Base-by-base conservation (phyloP, 108 stramenopile genomes). In the Nannochloropsis salina region DNA sequence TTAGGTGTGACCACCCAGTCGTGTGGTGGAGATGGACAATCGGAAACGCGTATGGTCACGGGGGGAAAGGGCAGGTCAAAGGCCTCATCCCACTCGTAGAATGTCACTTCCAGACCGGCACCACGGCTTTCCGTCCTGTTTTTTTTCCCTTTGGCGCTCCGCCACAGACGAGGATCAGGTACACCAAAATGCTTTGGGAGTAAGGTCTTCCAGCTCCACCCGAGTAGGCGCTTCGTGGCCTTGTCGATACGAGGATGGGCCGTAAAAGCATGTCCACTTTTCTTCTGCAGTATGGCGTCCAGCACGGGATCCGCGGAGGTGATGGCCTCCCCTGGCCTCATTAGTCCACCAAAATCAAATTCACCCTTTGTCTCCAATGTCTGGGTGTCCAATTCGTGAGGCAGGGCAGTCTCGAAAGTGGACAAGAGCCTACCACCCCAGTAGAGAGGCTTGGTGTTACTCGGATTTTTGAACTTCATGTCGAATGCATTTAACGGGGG, bases 221-320 rank as follows among this genome's bases (percentile, higher is more conserved):
- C 61, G 1, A 74, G 20, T n/a, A 74, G n/a, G 61, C 61, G 61
- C 20, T 74, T 74, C 61, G 61, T 74, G 20, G 61, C 61, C n/a
- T n/a, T 15, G n/a, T 74, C 61, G 20, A 74, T n/a, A 15, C 61
- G 61, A 15, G 61, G 20, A 74, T 74, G 61, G 61, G 61, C 61
- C 61, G 61, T 74, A n/a, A 74, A 74, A 8, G 61, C 61, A 74
- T 74, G 61, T 74, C 61, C 61, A n/a, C 61, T 74, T 74, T 74
- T 74, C 8, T n/a, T 74, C 61, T 74, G 61, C 61, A 74, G 61
- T n/a, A 74, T n/a, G 20, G 61, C 61, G n/a, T 74, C 61, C 2
- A 74, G 20, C 61, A 74, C 3, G 4, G 61, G 61, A n/a, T 74
- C 61, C 2, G 61, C 61, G 20, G 61, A 74, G 0, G 61, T 74